Evolutionary conservation across 2,329 filamentous ascomycete species (phyloP).

Genomic region (Orbilia oligospora): DNA sequence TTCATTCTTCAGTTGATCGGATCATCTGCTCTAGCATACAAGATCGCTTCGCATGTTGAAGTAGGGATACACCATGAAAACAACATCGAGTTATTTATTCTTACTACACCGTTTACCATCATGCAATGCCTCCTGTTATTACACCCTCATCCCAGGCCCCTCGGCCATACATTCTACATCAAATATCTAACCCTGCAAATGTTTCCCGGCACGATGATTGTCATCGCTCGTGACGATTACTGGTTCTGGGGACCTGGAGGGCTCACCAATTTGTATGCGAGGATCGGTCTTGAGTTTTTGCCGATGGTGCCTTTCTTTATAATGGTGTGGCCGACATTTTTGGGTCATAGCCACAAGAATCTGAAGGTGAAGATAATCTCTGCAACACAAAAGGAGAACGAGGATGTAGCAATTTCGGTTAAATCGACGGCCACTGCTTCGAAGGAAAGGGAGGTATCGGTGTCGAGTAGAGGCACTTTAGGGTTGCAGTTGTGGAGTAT

Average conservation of each 20-base stretch:
- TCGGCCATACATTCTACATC: slow-evolving; percentile 4
- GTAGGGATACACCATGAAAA: background rate
- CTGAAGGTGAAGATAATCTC: no score
- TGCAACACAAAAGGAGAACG: background rate
- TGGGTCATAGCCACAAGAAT: background rate
- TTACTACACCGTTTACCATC: background rate
- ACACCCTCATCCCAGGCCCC: background rate
- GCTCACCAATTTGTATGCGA: background rate
- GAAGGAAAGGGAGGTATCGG: no score
- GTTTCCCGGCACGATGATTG: slow-evolving; percentile 8
- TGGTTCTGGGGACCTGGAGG: slow-evolving; percentile 5
- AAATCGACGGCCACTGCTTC: no score
- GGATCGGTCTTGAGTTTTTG: background rate
- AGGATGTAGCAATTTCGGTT: background rate
- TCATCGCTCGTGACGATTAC: background rate
- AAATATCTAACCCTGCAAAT: slow-evolving; percentile 7
- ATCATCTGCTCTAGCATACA: background rate
- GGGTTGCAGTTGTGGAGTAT: no score
- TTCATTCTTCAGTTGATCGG: background rate
- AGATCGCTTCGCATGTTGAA: background rate
- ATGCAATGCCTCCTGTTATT: background rate
- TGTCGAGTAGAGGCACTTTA: no score
- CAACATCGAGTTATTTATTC: slow-evolving; percentile 2
- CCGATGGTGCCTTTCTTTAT: slow-evolving; percentile 8
- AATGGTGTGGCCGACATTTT: background rate